Evolutionary conservation across 2,329 filamentous ascomycete species (phyloP).

Genomic region (Grosmannia penicillata): DNA sequence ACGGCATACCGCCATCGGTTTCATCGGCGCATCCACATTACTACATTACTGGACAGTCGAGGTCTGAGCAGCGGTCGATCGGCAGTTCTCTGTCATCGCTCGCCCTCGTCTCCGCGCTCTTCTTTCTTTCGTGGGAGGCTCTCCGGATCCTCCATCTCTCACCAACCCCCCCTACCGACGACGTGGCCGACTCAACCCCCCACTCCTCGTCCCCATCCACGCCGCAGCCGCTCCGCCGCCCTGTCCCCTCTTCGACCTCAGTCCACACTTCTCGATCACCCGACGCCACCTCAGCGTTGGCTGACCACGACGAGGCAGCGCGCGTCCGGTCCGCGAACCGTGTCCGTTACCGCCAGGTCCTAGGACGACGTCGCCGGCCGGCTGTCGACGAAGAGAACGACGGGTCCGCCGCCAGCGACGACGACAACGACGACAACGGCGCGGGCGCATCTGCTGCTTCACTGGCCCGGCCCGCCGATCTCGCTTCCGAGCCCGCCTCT

Average conservation of each 20-base stretch:
- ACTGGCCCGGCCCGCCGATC: no score
- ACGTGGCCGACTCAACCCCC: constrained; percentile 11
- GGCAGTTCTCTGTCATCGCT: no score
- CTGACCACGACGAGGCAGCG: background rate
- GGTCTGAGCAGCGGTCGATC: no score
- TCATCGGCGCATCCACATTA: no score
- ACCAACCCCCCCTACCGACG: constrained; percentile 7
- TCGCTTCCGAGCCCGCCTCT: background rate
- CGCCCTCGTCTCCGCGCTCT: no score
- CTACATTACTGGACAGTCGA: no score
- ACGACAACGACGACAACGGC: background rate
- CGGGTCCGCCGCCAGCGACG: constrained; percentile 4
- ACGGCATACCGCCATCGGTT: no score
- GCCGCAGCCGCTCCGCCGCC: constrained; percentile 1
- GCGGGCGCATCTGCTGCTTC: background rate
- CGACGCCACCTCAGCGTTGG: background rate
- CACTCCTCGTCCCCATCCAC: constrained; percentile 8
- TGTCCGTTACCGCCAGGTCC: constrained; percentile 19
- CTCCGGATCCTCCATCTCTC: constrained; percentile 9
- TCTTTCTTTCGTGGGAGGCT: constrained; percentile 9
- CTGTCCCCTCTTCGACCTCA: background rate
- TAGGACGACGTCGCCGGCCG: constrained; percentile 41
- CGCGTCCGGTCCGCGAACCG: no score
- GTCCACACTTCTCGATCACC: background rate
- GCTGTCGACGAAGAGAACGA: constrained; percentile 22